Percentiles rank a stretch among this genome's conserved stretches.
phyloP scores from a whole-genome alignment of 2,329 filamentous ascomycete species.

The Zymoseptoria tritici region DNA sequence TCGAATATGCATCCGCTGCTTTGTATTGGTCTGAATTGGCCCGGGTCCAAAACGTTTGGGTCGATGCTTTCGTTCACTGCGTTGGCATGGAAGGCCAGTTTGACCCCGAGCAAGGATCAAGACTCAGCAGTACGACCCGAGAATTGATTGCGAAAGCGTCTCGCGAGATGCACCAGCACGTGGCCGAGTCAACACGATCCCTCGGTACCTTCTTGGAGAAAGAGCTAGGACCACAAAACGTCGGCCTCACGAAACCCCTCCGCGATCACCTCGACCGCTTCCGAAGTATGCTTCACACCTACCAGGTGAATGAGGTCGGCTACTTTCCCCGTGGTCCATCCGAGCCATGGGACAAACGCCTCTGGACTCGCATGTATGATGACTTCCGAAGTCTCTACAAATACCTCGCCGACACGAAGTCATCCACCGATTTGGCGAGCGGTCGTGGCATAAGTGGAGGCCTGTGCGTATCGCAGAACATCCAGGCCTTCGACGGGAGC shows the following conservation, averaged over 20 bases:
- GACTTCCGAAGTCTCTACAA: slow-evolving; percentile 68
- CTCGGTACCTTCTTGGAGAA: slow-evolving; percentile 63
- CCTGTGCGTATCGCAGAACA: slow-evolving; percentile 61
- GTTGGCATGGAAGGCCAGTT: slow-evolving; percentile 66
- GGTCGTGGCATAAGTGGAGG: slow-evolving; percentile 49
- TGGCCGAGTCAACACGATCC: slow-evolving; percentile 51
- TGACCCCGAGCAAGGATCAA: slow-evolving; percentile 52
- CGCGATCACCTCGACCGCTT: slow-evolving; percentile 66
- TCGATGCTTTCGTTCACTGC: slow-evolving; percentile 68
- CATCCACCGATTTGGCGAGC: slow-evolving; percentile 24
- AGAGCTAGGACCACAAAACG: slow-evolving; percentile 57
- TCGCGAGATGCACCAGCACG: slow-evolving; percentile 57
- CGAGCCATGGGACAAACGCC: slow-evolving; percentile 48
- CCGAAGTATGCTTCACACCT: slow-evolving; percentile 58
- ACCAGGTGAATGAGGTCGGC: slow-evolving; percentile 60
- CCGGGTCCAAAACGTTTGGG: slow-evolving; percentile 57
- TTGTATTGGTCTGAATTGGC: slow-evolving; percentile 62
- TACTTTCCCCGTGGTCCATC: slow-evolving; percentile 59
- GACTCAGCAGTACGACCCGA: slow-evolving; percentile 47
- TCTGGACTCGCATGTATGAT: slow-evolving; percentile 55
- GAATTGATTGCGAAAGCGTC: slow-evolving; percentile 58
- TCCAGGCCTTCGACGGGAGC: slow-evolving; percentile 58
- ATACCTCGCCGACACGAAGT: slow-evolving; percentile 58
- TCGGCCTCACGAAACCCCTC: slow-evolving; percentile 56
- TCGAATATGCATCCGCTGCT: slow-evolving; percentile 60